Evolutionary conservation across 1,139 yeast genomes (phyloP), one percentile per base, ranked within the genome.

Genomic region (Lodderomyces theae): DNA sequence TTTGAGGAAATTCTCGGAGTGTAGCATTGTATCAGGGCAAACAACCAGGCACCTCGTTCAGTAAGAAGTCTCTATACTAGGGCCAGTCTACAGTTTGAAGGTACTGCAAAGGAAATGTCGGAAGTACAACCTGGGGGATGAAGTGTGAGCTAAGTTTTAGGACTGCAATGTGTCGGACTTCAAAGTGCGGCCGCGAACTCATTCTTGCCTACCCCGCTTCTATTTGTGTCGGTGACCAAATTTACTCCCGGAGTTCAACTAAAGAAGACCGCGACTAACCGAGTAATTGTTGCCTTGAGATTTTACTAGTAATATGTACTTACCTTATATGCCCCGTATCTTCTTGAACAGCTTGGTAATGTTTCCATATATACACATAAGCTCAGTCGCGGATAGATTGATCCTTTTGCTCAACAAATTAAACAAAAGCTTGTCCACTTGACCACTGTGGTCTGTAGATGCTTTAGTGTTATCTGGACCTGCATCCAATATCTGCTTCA

Each of bases 1-100:
- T 28, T 28, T 28, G 10, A 16, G 31, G 31, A 15, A 28, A 28
- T 28, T 28, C 18, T 28, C 31, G 31, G 31, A 28, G 31, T 28
- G 13, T 28, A 6, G n/a, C n/a, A n/a, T n/a, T n/a, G n/a, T n/a
- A n/a, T n/a, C n/a, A n/a, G n/a, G n/a, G n/a, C n/a, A n/a, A n/a
- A n/a, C n/a, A n/a, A n/a, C n/a, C n/a, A n/a, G n/a, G n/a, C n/a
- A n/a, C n/a, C n/a, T n/a, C n/a, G n/a, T n/a, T n/a, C n/a, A n/a
- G n/a, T n/a, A n/a, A n/a, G n/a, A n/a, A n/a, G n/a, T n/a, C n/a
- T n/a, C n/a, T n/a, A n/a, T n/a, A n/a, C n/a, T n/a, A n/a, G n/a
- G n/a, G n/a, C n/a, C n/a, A n/a, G n/a, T n/a, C n/a, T n/a, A n/a
- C n/a, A n/a, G n/a, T n/a, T n/a, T n/a, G n/a, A n/a, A n/a, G n/a